Conservation (phyloP, 306 rosid species). For the Mucuna pruriens region DNA sequence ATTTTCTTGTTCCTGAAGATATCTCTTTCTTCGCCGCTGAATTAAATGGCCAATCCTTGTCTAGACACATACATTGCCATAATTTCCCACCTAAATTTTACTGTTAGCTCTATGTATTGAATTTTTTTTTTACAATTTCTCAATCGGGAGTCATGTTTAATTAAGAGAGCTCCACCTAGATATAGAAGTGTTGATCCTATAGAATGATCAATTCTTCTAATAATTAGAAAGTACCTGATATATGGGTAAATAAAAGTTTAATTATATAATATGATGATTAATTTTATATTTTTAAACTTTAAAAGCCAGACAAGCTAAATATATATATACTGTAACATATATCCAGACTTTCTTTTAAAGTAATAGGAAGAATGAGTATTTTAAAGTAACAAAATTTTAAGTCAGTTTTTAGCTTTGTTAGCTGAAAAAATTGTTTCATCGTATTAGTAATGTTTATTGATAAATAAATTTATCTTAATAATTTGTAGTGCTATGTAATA, state of each 20-base stretch:
- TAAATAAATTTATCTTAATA: too few species aligned
- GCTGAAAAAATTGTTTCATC: too few species aligned
- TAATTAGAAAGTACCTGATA: neutral
- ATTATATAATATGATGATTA: neutral
- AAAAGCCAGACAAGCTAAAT: neutral
- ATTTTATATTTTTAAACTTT: too few species aligned
- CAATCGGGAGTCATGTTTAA: neutral
- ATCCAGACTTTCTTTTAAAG: too few species aligned
- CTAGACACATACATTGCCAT: neutral
- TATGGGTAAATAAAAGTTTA: too few species aligned
- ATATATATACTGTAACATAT: neutral
- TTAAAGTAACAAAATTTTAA: too few species aligned
- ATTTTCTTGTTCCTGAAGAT: neutral
- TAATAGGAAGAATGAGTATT: too few species aligned
- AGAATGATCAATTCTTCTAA: neutral
- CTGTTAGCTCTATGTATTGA: neutral
- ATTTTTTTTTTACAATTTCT: neutral
- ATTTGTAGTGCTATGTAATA: too few species aligned
- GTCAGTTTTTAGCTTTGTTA: too few species aligned
- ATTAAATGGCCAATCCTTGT: neutral
- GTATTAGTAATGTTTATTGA: too few species aligned
- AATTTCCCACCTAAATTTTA: neutral
- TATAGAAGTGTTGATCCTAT: neutral
- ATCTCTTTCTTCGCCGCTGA: neutral
- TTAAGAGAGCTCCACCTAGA: neutral